A percentile compares a stretch with the other conserved stretches of the same genome.
These are phyloP conservation scores for Hyphopichia homilentoma DNA, from an alignment of 805 yeast species.

Conservation along the genomic window DNA sequence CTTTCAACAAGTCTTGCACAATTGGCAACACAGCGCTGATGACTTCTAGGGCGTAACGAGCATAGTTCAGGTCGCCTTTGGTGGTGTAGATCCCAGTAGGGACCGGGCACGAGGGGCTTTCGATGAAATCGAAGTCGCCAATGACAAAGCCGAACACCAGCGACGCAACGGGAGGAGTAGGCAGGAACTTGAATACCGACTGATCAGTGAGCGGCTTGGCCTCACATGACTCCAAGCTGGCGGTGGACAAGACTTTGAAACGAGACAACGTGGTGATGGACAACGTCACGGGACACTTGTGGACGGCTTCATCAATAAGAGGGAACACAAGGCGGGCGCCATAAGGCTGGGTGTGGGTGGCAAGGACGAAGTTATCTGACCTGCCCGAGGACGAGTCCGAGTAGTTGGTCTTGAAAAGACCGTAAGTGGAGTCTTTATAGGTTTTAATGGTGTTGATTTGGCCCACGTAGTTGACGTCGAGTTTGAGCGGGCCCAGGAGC, in stretches of 20 bases:
- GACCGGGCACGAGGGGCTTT: slow-evolving; percentile 7
- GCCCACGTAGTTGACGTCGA: slow-evolving; percentile 45
- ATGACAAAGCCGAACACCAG: slow-evolving; percentile 65
- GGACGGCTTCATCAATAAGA: slow-evolving; percentile 60
- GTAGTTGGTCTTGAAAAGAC: slow-evolving; percentile 67
- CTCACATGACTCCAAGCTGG: slow-evolving; percentile 25
- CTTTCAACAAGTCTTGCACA: slow-evolving; percentile 42
- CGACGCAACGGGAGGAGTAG: slow-evolving; percentile 57
- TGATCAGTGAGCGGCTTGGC: slow-evolving; percentile 17
- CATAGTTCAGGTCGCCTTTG: slow-evolving; percentile 45
- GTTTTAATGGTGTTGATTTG: slow-evolving; percentile 49
- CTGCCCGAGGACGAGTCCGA: slow-evolving; percentile 46
- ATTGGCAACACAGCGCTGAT: slow-evolving; percentile 46
- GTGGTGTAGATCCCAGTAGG: slow-evolving; percentile 57
- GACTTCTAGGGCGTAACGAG: slow-evolving; percentile 48
- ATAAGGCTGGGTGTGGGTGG: slow-evolving; percentile 72
- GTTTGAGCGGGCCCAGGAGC: slow-evolving; percentile 4
- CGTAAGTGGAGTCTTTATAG: slow-evolving; percentile 54
- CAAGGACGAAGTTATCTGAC: slow-evolving; percentile 49
- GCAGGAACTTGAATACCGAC: slow-evolving; percentile 39
- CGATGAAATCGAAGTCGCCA: slow-evolving; percentile 60
- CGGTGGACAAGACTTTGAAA: slow-evolving; percentile 53
- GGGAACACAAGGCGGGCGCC: slow-evolving; percentile 65
- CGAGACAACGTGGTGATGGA: slow-evolving; percentile 41
- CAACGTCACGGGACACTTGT: slow-evolving; percentile 50